Percentiles rank a stretch among this genome's conserved stretches.
phyloP scores from a whole-genome alignment of 2,329 filamentous ascomycete genomes.

The Zymoseptoria pseudotritici region DNA sequence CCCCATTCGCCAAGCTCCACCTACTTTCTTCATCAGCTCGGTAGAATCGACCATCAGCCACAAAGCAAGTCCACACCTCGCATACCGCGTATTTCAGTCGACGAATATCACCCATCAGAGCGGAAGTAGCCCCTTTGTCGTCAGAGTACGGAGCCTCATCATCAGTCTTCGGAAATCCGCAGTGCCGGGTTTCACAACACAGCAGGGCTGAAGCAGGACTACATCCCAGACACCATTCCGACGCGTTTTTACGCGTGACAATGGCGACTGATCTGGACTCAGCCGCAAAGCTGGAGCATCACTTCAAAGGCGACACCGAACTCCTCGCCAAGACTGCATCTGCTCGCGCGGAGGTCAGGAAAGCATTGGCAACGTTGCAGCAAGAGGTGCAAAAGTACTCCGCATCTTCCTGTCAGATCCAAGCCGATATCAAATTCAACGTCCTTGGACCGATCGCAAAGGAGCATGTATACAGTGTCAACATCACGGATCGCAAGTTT shows the following conservation, averaged over 20 bases:
- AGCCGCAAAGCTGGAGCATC: conserved; percentile 13
- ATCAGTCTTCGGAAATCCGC: too few species aligned
- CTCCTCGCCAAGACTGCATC: conserved; percentile 17
- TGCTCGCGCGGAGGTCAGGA: conserved; percentile 16
- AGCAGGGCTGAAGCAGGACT: background rate
- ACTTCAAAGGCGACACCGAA: conserved; percentile 20
- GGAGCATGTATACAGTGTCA: conserved; percentile 18
- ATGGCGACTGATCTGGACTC: background rate
- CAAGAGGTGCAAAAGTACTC: conserved; percentile 15
- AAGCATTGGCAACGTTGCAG: conserved; percentile 15
- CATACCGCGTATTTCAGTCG: too few species aligned
- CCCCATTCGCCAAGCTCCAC: too few species aligned
- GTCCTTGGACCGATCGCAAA: conserved; percentile 10
- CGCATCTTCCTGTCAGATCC: conserved; percentile 13
- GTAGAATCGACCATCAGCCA: too few species aligned
- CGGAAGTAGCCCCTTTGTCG: too few species aligned
- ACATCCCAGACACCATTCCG: background rate
- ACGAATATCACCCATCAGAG: too few species aligned
- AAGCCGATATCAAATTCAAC: conserved; percentile 18
- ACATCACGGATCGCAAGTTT: conserved; percentile 13
- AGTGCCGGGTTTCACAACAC: background rate
- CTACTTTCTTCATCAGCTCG: too few species aligned
- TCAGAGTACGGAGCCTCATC: too few species aligned
- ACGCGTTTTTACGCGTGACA: background rate
- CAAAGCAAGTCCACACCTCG: too few species aligned